Percentiles rank a stretch among this genome's conserved stretches.
Evolutionary conservation across 2,329 filamentous ascomycete genomes (phyloP).

Genomic region (Alternaria consortialis): DNA sequence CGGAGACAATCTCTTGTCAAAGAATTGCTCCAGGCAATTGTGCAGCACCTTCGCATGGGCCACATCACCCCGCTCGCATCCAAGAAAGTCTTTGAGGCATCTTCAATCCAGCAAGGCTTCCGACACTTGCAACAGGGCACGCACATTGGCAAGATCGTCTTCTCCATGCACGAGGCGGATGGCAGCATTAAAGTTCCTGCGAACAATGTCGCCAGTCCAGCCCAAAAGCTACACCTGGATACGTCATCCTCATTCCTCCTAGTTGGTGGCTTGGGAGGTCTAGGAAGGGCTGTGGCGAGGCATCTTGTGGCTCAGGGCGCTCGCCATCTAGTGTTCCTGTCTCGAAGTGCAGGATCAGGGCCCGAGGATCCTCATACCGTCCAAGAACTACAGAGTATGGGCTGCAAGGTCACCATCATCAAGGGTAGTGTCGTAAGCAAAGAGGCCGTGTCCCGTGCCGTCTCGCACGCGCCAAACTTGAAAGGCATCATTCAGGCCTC

Average conservation of each 20-base stretch:
- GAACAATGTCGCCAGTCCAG: neutral
- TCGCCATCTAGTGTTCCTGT: slow-evolving; percentile 24
- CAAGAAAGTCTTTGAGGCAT: slow-evolving; percentile 28
- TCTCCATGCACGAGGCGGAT: neutral
- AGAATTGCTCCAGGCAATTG: too few relatives aligned
- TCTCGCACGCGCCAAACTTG: slow-evolving; percentile 2
- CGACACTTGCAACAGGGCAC: slow-evolving; percentile 1
- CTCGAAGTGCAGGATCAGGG: slow-evolving; percentile 18
- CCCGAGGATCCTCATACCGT: slow-evolving; percentile 13
- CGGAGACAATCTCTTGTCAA: too few relatives aligned
- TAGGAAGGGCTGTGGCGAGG: slow-evolving; percentile 23
- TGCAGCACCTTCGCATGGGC: slow-evolving; percentile 6
- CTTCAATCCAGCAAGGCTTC: neutral
- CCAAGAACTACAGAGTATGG: slow-evolving; percentile 14
- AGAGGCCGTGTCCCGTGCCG: slow-evolving; percentile 9
- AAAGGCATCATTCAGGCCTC: neutral
- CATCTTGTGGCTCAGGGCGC: slow-evolving; percentile 32
- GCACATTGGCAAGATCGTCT: slow-evolving; percentile 1
- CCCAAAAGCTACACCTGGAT: neutral
- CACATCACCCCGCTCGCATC: slow-evolving; percentile 13
- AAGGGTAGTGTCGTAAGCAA: neutral
- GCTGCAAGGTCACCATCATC: slow-evolving; percentile 17
- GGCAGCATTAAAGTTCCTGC: neutral
- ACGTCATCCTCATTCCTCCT: slow-evolving; percentile 30
- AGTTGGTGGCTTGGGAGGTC: slow-evolving; percentile 35